Evolutionary conservation across 352 stramenopile genomes (phyloP).

Genomic region (Globisporangium radiosum): DNA sequence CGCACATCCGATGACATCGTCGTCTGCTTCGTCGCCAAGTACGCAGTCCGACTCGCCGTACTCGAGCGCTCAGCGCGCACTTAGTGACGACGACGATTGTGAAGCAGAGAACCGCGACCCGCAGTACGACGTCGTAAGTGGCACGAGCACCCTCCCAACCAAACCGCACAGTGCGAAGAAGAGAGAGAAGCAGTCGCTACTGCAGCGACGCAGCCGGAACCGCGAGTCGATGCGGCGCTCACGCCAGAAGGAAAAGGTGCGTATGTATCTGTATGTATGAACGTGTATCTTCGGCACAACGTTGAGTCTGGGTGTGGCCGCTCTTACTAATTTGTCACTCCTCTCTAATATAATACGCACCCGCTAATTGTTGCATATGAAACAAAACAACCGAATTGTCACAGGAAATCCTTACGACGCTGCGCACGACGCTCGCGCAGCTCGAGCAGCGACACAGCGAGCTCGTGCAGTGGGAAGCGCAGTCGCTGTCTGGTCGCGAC

Average conservation of each 20-base stretch:
- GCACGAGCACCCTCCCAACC: background rate
- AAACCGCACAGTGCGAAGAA: background rate
- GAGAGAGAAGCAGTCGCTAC: constrained; percentile 7
- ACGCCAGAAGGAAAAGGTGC: constrained; percentile 19
- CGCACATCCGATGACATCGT: background rate
- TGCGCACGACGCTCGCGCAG: constrained; percentile 16
- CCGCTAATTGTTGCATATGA: no score
- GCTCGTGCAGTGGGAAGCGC: constrained; percentile 10
- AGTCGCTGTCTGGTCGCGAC: constrained; percentile 9
- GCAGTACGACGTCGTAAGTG: no score
- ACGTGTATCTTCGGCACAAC: background rate
- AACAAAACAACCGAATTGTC: no score
- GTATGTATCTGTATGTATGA: background rate
- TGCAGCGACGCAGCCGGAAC: constrained; percentile 20
- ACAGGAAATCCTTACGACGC: constrained; percentile 19
- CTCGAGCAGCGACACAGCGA: constrained; percentile 17
- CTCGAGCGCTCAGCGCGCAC: no score
- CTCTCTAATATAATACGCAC: no score
- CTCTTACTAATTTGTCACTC: no score
- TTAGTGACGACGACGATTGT: background rate
- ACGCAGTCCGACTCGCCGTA: no score
- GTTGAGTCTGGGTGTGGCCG: no score
- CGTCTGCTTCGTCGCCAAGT: background rate
- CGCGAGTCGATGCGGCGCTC: constrained; percentile 29
- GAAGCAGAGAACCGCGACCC: no score